These are phyloP conservation scores for Amauroascus niger DNA, from an alignment of 2,329 filamentous ascomycete genomes.

Conservation along the genomic window DNA sequence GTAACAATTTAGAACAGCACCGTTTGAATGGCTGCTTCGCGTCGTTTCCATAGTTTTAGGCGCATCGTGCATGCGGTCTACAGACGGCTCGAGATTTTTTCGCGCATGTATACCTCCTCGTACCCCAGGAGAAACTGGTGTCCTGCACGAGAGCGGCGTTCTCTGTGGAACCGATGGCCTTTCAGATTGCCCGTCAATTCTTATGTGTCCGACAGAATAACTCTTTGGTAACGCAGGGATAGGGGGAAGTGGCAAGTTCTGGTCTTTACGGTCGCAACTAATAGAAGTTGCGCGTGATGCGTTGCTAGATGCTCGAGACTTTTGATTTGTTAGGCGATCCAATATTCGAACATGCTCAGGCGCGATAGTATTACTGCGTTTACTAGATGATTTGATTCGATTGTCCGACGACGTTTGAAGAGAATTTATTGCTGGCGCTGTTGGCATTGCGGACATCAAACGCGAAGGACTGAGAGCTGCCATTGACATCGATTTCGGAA, in stretches of 20 bases:
- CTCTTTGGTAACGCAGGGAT: conserved; percentile 8
- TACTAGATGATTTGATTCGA: neutral
- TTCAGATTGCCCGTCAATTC: neutral
- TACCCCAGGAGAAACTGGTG: neutral
- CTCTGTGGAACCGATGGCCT: neutral
- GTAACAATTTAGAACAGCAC: conserved; percentile 2
- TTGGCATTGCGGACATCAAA: neutral
- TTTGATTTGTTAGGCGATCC: neutral
- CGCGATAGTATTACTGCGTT: neutral
- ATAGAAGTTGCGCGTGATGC: neutral
- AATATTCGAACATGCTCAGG: neutral
- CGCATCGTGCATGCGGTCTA: neutral
- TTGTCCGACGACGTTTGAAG: neutral
- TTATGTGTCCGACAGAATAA: conserved; percentile 8
- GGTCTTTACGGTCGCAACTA: neutral
- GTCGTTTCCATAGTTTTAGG: neutral
- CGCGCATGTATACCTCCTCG: neutral
- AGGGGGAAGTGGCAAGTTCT: conserved; percentile 5
- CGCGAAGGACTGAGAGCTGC: conserved; percentile 2
- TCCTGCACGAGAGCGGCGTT: neutral
- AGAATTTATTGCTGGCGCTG: neutral
- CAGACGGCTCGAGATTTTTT: neutral
- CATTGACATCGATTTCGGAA: conserved; percentile 6
- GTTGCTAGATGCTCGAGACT: neutral
- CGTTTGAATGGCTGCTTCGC: neutral